These are phyloP conservation scores for Microglena sp. DNA, from an alignment of 139 green algal species.

Conservation along the genomic window DNA sequence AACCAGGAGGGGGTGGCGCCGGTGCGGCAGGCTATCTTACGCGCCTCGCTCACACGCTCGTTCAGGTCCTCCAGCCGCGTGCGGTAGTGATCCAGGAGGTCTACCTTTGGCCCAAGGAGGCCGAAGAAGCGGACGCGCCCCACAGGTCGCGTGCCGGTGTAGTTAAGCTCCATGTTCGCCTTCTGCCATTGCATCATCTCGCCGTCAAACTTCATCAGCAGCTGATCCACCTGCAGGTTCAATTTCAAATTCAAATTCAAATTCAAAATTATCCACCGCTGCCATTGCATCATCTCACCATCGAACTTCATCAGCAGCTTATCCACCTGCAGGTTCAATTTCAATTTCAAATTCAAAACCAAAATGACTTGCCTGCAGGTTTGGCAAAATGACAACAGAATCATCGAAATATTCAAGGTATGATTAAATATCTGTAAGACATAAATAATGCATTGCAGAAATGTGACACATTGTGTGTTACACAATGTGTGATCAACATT, in stretches of 20 bases:
- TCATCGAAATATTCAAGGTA: too few relatives aligned
- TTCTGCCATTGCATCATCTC: conserved; percentile 14
- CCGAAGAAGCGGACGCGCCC: conserved; percentile 5
- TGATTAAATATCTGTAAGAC: too few relatives aligned
- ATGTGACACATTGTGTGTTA: too few relatives aligned
- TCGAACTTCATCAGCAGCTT: conserved; percentile 31
- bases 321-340: too few relatives aligned
- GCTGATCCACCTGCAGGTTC: conserved; percentile 42
- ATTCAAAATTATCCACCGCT: too few relatives aligned
- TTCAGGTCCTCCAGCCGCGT: conserved; percentile 18
- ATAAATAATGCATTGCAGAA: too few relatives aligned
- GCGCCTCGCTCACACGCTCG: conserved; percentile 16
- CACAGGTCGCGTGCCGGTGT: background rate
- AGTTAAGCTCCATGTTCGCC: too few relatives aligned
- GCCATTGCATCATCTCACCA: conserved; percentile 12
- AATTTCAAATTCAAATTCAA: too few relatives aligned
- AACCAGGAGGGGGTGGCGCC: conserved; percentile 35
- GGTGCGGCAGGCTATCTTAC: conserved; percentile 11
- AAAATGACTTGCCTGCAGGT: too few relatives aligned
- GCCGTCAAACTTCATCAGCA: conserved; percentile 28
- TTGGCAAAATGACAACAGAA: too few relatives aligned
- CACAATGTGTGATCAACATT: too few relatives aligned
- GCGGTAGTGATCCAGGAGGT: conserved; percentile 11
- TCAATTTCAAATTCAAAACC: too few relatives aligned
- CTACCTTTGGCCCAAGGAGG: background rate